Percentiles rank a stretch among this genome's conserved stretches.
These are phyloP conservation scores for Lactifluus pinguis DNA, from an alignment of 768 basidiomycete species.

Conservation along the genomic window DNA sequence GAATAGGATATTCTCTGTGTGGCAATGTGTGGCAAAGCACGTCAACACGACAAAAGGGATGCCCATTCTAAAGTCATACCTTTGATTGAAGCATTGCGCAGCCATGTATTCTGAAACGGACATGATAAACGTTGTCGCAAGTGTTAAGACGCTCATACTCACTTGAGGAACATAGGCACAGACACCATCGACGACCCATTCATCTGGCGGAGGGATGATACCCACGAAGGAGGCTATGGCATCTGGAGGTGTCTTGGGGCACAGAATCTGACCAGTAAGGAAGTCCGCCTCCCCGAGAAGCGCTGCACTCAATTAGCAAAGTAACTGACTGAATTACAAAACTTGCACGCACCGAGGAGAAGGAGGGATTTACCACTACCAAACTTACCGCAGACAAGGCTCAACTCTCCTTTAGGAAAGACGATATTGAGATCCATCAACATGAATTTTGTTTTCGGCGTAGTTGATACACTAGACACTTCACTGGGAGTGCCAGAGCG, in stretches of 20 bases:
- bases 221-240: conserved; percentile 53
- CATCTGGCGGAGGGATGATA: conserved; percentile 35
- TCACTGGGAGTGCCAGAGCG: conserved; percentile 22
- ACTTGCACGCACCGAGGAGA: conserved; percentile 43
- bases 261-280: conserved; percentile 68
- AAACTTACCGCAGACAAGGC: conserved; percentile 81
- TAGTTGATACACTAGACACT: conserved; percentile 50
- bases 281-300: conserved; percentile 86
- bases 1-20: conserved; percentile 65
- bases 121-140: conserved; percentile 12
- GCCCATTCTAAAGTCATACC: conserved; percentile 24
- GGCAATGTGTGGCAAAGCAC: conserved; percentile 9
- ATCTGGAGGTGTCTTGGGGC: conserved; percentile 81
- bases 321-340: not conserved
- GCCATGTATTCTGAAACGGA: conserved; percentile 41
- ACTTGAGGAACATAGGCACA: conserved; percentile 86
- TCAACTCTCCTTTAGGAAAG: conserved; percentile 73
- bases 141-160: conserved; percentile 13
- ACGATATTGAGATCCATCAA: conserved; percentile 68
- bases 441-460: conserved; percentile 72
- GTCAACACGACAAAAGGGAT: not conserved
- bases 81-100: conserved; percentile 63
- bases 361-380: conserved; percentile 86
- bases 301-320: conserved; percentile 31
- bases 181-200: conserved; percentile 71